Evolutionary conservation across 2,329 filamentous ascomycete species (phyloP).

Genomic region (Elsinoe fawcettii): DNA sequence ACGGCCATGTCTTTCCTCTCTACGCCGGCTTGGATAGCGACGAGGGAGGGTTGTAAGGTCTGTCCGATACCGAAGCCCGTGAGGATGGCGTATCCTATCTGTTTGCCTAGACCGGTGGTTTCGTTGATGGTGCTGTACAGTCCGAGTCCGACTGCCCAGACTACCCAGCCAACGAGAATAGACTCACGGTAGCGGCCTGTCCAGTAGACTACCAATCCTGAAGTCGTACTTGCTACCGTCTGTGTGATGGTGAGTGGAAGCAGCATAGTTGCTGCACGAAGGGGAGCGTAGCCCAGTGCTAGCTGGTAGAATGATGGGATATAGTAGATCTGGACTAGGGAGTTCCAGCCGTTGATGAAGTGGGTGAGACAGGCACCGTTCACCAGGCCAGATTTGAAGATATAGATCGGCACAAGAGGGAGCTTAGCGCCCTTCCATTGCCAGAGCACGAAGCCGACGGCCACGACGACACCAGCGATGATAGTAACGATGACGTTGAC

Average conservation of each 20-base stretch:
- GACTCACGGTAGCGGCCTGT: slow-evolving; percentile 23
- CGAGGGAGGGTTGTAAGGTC: slow-evolving; percentile 33
- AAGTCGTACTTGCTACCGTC: slow-evolving; percentile 30
- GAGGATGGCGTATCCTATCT: slow-evolving; percentile 30
- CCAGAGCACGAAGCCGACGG: slow-evolving; percentile 47
- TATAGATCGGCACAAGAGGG: slow-evolving; percentile 42
- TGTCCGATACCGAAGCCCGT: slow-evolving; percentile 29
- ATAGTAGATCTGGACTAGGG: slow-evolving; percentile 48
- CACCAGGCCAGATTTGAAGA: slow-evolving; percentile 47
- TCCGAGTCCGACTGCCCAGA: slow-evolving; percentile 33
- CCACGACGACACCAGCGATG: slow-evolving; percentile 42
- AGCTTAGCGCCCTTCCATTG: slow-evolving; percentile 44
- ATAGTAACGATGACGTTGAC: slow-evolving; percentile 49
- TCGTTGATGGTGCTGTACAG: slow-evolving; percentile 25
- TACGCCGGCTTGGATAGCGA: slow-evolving; percentile 34
- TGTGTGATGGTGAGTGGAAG: slow-evolving; percentile 32
- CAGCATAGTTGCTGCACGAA: slow-evolving; percentile 35
- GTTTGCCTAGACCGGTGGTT: slow-evolving; percentile 23
- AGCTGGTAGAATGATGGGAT: slow-evolving; percentile 40
- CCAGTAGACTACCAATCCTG: slow-evolving; percentile 48
- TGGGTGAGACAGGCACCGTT: slow-evolving; percentile 44
- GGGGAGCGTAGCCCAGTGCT: slow-evolving; percentile 37
- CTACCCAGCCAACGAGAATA: slow-evolving; percentile 41
- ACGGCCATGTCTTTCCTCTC: slow-evolving; percentile 33
- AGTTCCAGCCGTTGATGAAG: slow-evolving; percentile 52